phyloP scores from a whole-genome alignment of 2,329 filamentous ascomycete species.

The Monilinia polystroma region DNA sequence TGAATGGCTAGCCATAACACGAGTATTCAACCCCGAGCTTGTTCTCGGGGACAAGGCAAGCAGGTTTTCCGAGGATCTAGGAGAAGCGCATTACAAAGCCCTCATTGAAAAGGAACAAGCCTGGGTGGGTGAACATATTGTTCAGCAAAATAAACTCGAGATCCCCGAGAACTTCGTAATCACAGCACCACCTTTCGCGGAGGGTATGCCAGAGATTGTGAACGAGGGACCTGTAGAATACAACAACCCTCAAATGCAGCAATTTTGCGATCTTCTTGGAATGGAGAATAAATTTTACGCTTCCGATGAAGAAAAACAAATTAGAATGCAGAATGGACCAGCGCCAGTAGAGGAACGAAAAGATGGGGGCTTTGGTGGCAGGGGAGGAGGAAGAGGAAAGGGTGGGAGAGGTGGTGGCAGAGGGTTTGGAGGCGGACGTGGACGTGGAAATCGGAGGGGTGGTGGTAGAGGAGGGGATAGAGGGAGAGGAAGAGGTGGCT shows the following conservation, averaged over 20 bases:
- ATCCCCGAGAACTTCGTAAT: constrained; percentile 76
- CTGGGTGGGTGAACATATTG: constrained; percentile 82
- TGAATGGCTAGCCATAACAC: constrained; percentile 93
- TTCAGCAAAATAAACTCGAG: constrained; percentile 57
- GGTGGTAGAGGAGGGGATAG: constrained; percentile 23
- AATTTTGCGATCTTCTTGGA: constrained; percentile 75
- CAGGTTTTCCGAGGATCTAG: constrained; percentile 57
- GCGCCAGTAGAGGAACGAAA: constrained; percentile 43
- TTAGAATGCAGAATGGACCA: constrained; percentile 59
- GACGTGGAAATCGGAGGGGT: constrained; percentile 35
- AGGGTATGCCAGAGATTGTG: constrained; percentile 55
- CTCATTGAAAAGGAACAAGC: constrained; percentile 66
- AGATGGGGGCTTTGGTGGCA: constrained; percentile 34
- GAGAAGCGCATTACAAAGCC: constrained; percentile 65
- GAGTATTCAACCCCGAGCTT: constrained; percentile 70
- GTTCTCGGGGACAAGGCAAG: constrained; percentile 59
- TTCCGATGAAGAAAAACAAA: constrained; percentile 65
- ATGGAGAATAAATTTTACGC: constrained; percentile 76
- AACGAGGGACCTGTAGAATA: constrained; percentile 73
- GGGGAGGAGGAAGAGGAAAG: constrained; percentile 39
- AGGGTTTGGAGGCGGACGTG: constrained; percentile 39
- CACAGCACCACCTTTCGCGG: constrained; percentile 72
- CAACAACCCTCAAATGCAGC: constrained; percentile 80
- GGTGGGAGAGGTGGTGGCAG: constrained; percentile 41
- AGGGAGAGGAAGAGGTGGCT: constrained; percentile 20